Conservation (phyloP, 495 filamentous ascomycete species). For the Talaromyces ruber region DNA sequence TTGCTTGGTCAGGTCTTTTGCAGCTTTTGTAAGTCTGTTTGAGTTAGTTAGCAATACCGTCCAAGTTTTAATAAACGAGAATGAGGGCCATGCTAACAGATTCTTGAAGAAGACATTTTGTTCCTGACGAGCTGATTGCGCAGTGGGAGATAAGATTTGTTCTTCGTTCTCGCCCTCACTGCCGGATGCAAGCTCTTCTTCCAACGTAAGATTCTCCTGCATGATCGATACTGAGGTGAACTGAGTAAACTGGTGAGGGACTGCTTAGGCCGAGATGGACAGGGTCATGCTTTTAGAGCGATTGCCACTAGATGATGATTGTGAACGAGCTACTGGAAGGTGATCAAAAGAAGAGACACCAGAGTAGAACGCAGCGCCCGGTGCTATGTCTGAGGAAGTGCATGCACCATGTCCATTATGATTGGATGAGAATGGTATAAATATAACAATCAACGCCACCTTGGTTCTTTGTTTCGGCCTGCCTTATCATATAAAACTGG, state of each 20-base stretch:
- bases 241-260: background rate
- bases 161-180: background rate
- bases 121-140: conserved; percentile 9
- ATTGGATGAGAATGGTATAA: background rate
- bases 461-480: background rate
- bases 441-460: background rate
- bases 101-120: background rate
- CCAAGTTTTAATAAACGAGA: background rate
- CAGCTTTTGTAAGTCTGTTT: conserved; percentile 33
- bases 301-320: background rate
- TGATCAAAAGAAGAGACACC: background rate
- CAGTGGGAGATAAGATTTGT: background rate
- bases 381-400: background rate
- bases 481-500: background rate
- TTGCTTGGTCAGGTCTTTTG: conserved; percentile 21
- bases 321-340: background rate
- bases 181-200: background rate
- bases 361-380: background rate
- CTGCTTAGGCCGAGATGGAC: background rate
- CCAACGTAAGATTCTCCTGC: background rate
- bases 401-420: background rate
- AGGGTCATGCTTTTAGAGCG: background rate
- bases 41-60: conserved; percentile 5
- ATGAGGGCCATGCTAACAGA: conserved; percentile 11
- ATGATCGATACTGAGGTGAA: background rate